Evolutionary conservation across 345 rosid species (phyloP).

Genomic region (Murraya paniculata): DNA sequence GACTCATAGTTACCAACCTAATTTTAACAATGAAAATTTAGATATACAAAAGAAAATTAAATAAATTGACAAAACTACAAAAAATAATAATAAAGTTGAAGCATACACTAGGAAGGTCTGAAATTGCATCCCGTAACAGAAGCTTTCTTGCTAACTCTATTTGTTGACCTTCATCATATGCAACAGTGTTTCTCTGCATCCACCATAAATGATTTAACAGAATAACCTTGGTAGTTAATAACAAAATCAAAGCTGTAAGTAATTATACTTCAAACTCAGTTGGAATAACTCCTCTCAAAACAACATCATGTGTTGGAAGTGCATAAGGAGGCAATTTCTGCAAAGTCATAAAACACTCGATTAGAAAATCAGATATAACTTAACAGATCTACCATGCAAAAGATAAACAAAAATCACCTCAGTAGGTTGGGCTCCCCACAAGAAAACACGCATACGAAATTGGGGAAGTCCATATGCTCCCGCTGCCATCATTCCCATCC

Average conservation of each 20-base stretch:
- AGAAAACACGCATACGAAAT: constrained; percentile 66
- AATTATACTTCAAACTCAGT: constrained; percentile 55
- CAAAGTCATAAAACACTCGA: not conserved
- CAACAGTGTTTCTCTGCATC: constrained; percentile 43
- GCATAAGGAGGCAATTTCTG: constrained; percentile 75
- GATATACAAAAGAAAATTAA: not conserved
- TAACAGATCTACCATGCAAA: not conserved
- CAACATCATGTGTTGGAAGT: constrained; percentile 77
- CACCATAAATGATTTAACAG: not conserved
- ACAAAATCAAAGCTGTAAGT: not conserved
- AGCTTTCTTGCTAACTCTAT: constrained; percentile 34
- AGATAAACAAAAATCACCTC: constrained; percentile 30
- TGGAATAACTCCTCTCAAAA: constrained; percentile 53
- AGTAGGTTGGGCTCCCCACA: constrained; percentile 71
- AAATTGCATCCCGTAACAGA: constrained; percentile 50
- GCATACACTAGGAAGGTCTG: constrained; percentile 58
- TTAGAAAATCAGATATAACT: constrained; percentile 2
- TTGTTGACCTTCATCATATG: constrained; percentile 41
- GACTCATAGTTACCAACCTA: constrained; percentile 45
- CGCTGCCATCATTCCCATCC: constrained; percentile 84
- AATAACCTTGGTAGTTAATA: not conserved
- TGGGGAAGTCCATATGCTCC: constrained; percentile 90
- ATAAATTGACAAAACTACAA: not conserved
- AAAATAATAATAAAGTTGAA: not conserved
- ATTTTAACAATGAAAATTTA: not conserved